phyloP scores from a whole-genome alignment of 2,329 filamentous ascomycete species.

The Phoma herbarum region DNA sequence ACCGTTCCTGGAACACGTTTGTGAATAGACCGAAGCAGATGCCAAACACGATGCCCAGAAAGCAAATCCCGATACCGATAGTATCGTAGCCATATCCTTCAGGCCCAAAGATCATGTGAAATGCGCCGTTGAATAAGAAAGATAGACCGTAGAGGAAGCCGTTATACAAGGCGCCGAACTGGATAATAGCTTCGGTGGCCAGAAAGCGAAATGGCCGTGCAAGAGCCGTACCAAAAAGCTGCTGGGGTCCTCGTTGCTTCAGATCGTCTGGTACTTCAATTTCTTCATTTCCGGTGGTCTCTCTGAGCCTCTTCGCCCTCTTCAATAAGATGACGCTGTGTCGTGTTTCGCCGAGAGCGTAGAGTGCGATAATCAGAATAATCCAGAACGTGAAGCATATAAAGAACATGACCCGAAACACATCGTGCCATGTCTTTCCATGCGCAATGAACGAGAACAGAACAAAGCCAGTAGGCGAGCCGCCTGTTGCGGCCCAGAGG shows the following conservation, averaged over 20 bases:
- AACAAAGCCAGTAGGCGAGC: constrained; percentile 58
- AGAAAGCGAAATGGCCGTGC: constrained; percentile 59
- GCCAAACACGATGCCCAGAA: constrained; percentile 53
- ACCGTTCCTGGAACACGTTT: constrained; percentile 57
- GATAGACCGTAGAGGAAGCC: constrained; percentile 60
- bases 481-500: constrained; percentile 59
- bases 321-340: constrained; percentile 56
- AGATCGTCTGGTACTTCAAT: constrained; percentile 51
- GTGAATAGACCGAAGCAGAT: constrained; percentile 56
- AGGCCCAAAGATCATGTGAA: constrained; percentile 59
- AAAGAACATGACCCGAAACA: constrained; percentile 58
- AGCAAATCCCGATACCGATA: constrained; percentile 53
- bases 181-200: constrained; percentile 58
- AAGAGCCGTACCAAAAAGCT: constrained; percentile 55
- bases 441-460: constrained; percentile 58
- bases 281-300: constrained; percentile 33
- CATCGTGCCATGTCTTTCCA: constrained; percentile 53
- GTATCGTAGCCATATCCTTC: constrained; percentile 55
- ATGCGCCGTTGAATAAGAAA: constrained; percentile 61
- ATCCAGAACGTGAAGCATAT: constrained; percentile 57
- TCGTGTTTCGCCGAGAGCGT: constrained; percentile 54
- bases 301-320: constrained; percentile 44
- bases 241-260: constrained; percentile 50
- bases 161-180: constrained; percentile 60
- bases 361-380: constrained; percentile 52